Base-by-base conservation (phyloP, 805 yeast species). In the Debaryomyces hansenii region DNA sequence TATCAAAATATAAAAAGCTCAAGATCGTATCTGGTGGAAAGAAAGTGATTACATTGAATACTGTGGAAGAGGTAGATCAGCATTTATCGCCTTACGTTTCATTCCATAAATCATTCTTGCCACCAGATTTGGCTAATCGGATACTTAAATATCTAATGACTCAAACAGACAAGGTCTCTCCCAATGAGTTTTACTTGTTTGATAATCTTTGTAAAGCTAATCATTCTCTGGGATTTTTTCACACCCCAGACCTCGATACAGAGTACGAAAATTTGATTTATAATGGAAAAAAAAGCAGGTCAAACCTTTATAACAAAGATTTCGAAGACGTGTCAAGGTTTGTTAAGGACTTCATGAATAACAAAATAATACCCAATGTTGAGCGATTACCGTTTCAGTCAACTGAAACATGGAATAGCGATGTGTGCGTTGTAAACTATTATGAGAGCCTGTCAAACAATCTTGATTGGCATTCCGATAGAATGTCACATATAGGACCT, bases 381-480 rank as follows among this genome's bases (percentile, higher is more conserved):
- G 56, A 50, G 0, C 53, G 48, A 34, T 60, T 69, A 27, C 71
- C 72, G 1, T 76, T 62, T 42, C 82, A 82, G 51, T 50, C 53
- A 21, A 52, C 51, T 6, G 57, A 56, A 7, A 39, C 43, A 6
- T 85, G 90, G 90, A 54, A 54, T 2, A 79, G 80, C 12, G 76
- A 78, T 45, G 62, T 78, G 10, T 80, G 82, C 18, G 72, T 85
- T 4, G 77, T 79, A 15, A 87, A 87, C 54, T 65, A 69, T 44
- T 87, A 81, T 61, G 76, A 74, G 5, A 64, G 67, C 4, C 70
- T 76, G 7, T 63, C 69, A 4, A 78, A 78, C 48, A 70, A 80
- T 49, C 72, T 87, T 28, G 90, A 85, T 41, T 86, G 84, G 80
- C 95, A 87, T 60, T 82, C 90, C 2, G 96, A 87, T 61, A 77